Evolutionary conservation across 352 stramenopile species (phyloP).

Genomic region (Globisporangium paroecandrum): DNA sequence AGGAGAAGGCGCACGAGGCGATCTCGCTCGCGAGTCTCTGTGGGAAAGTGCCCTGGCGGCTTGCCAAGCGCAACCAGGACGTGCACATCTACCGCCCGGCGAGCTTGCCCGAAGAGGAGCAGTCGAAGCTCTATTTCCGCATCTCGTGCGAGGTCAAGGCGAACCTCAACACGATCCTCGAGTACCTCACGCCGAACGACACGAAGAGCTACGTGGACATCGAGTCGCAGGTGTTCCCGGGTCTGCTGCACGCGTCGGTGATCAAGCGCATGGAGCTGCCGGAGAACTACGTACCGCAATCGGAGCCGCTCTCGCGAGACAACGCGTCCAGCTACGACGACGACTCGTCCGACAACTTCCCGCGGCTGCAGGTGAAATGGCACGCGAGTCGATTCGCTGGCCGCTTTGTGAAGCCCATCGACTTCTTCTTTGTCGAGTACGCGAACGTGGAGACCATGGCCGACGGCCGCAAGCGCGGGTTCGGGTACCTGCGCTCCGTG

Average conservation of each 20-base stretch:
- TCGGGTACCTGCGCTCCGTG: conserved; percentile 74
- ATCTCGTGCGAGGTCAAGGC: conserved; percentile 84
- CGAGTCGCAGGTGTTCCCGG: conserved; percentile 78
- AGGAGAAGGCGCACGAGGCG: conserved; percentile 71
- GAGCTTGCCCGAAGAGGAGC: conserved; percentile 31
- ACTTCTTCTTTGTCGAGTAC: conserved; percentile 88
- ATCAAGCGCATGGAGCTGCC: conserved; percentile 78
- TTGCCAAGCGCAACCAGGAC: conserved; percentile 76
- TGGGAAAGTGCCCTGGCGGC: conserved; percentile 57
- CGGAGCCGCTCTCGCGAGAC: conserved; percentile 32
- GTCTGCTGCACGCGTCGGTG: conserved; percentile 69
- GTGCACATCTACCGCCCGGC: conserved; percentile 73
- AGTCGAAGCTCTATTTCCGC: conserved; percentile 77
- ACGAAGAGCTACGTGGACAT: conserved; percentile 77
- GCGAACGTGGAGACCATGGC: conserved; percentile 70
- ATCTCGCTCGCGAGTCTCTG: conserved; percentile 59
- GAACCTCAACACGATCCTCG: conserved; percentile 72
- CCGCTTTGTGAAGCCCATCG: conserved; percentile 76
- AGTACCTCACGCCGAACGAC: conserved; percentile 69
- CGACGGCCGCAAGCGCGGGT: conserved; percentile 62
- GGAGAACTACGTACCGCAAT: conserved; percentile 14
- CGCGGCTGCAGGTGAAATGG: conserved; percentile 81
- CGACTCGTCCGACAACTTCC: conserved; percentile 41
- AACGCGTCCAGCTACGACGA: conserved; percentile 43
- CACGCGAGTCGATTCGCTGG: conserved; percentile 80